Percentiles rank a stretch among this genome's conserved stretches.
Conservation (phyloP, 176 grass and related monocot genomes). For the Carex parvula region DNA sequence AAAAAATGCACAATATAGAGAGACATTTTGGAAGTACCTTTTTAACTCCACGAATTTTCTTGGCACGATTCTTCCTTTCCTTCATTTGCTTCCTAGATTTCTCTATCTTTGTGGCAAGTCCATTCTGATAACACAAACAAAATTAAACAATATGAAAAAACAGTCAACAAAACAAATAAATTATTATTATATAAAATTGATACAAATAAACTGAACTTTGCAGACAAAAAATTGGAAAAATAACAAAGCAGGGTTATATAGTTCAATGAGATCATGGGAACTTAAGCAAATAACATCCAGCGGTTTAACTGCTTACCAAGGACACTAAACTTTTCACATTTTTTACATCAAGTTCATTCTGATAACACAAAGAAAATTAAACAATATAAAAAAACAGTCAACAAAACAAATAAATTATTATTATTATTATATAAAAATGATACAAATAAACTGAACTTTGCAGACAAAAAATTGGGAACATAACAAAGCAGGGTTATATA, state of each 20-base stretch:
- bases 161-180: neutral
- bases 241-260: neutral
- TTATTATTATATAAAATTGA: neutral
- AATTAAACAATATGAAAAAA: neutral
- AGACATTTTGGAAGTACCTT: constrained; percentile 34
- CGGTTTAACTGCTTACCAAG: neutral
- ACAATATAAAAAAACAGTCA: neutral
- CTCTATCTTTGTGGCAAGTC: constrained; percentile 88
- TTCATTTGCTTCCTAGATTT: constrained; percentile 98
- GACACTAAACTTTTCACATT: neutral
- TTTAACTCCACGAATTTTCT: constrained; percentile 83
- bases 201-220: neutral
- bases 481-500: neutral
- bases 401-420: neutral
- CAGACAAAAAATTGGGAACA: neutral
- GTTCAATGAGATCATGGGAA: neutral
- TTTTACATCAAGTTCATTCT: constrained; percentile 64
- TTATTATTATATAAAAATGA: neutral
- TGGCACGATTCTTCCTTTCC: constrained; percentile 81
- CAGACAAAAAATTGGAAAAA: neutral
- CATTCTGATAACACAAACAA: constrained; percentile 47
- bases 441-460: neutral
- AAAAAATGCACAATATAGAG: neutral
- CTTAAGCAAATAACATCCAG: neutral
- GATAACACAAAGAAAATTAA: constrained; percentile 13